Base-by-base conservation (phyloP, 2,329 filamentous ascomycete genomes). In the Colletotrichum sansevieriae region DNA sequence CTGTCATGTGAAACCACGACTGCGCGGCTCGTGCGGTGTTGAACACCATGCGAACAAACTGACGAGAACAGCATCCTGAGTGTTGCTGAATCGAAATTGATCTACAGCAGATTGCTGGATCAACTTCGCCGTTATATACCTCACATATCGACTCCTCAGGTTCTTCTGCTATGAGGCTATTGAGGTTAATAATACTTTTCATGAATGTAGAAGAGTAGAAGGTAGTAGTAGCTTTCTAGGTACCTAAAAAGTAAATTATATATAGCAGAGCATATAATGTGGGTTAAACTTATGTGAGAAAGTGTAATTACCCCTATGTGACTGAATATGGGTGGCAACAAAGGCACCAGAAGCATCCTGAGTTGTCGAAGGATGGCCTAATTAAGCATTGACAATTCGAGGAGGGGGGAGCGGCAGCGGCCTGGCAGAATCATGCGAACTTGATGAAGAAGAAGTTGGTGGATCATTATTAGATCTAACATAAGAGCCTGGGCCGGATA, bases 361-460 rank as follows among this genome's bases (percentile, higher is more conserved):
- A 43, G 56, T 51, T 15, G 37, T 13, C 18, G 52, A 60, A 49
- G 20, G 33, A 51, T 11, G 33, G 13, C 25, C 43, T 51, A 44
- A 66, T 66, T 18, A 41, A 57, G 63, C 47, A 65, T 60, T 49
- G 44, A 57, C 56, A 66, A 55, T 33, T 46, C 22, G 25, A 12
- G 18, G 43, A 54, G 37, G 52, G 52, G 52, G 51, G 18, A 18
- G 49, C 64, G 51, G 58, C 49, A 67, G 52, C 59, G 43, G 20
- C 61, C 54, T 63, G 56, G 58, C 58, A 63, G n/a, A 41, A 54
- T 63, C 29, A 70, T 68, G 64, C 66, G 62, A 12, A 39, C 51
- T 9, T 59, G 29, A 55, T 68, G 58, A 58, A 47, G 41, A 57
- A 46, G 44, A 37, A 43, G 10, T 37, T 20, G 33, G 67, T 68